phyloP scores from a whole-genome alignment of 2,329 filamentous ascomycete genomes.

The Ceratocystis colombiana region DNA sequence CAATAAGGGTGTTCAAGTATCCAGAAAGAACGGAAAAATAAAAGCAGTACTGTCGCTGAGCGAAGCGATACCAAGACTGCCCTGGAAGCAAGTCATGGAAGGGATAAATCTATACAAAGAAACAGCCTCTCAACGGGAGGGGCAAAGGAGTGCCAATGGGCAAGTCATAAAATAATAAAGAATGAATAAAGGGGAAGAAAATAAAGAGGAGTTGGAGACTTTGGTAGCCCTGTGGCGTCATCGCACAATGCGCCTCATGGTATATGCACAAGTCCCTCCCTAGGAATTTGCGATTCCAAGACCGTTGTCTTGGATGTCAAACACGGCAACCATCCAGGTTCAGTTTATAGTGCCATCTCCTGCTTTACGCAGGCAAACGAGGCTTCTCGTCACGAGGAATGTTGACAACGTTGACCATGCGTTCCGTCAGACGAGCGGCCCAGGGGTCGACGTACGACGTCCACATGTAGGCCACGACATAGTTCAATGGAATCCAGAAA shows the following conservation, averaged over 20 bases:
- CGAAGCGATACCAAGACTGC: not conserved
- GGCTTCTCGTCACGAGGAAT: slow-evolving; percentile 21
- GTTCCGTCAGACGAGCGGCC: slow-evolving; percentile 39
- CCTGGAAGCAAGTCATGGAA: not conserved
- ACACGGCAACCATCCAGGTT: not conserved
- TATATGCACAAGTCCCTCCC: not conserved
- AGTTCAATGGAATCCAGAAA: slow-evolving; percentile 41
- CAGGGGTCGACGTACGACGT: slow-evolving; percentile 45
- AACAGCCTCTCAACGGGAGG: not conserved
- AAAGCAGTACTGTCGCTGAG: slow-evolving; percentile 1
- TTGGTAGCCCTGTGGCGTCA: not conserved
- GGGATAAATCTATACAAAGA: slow-evolving; percentile 11
- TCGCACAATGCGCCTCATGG: not conserved
- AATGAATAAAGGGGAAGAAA: not conserved
- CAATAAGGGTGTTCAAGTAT: not conserved
- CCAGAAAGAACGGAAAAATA: slow-evolving; percentile 8
- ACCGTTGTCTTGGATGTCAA: not conserved
- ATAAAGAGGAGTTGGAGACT: not conserved
- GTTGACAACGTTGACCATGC: slow-evolving; percentile 27
- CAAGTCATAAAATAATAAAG: not conserved
- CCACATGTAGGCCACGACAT: slow-evolving; percentile 42
- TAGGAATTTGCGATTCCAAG: not conserved
- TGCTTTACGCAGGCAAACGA: slow-evolving; percentile 20
- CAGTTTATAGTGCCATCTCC: not conserved
- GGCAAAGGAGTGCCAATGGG: not conserved